These are phyloP conservation scores for Ormosia semicastrata DNA, from an alignment of 306 rosid genomes.

Conservation along the genomic window DNA sequence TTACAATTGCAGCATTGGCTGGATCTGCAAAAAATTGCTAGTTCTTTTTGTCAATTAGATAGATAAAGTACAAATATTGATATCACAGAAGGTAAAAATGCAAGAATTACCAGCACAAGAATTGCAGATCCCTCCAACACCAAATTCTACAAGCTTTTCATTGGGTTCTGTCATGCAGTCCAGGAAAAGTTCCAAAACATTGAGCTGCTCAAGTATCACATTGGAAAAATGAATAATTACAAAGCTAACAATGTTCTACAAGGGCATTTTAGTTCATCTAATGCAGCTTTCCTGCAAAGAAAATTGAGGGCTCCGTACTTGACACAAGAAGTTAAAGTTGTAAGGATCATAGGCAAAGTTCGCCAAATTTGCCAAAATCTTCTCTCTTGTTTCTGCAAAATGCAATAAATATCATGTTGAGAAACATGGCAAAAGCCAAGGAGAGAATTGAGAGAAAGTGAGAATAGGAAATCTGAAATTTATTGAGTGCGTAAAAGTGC, in stretches of 20 bases:
- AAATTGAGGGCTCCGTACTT: constrained; percentile 44
- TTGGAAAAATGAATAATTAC: neutral
- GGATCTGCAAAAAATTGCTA: constrained; percentile 44
- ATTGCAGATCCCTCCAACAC: constrained; percentile 89
- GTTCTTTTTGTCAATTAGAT: constrained; percentile 4
- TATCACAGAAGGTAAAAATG: constrained; percentile 7
- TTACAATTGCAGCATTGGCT: constrained; percentile 57
- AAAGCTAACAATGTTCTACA: neutral
- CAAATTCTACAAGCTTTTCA: constrained; percentile 90
- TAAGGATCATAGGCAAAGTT: constrained; percentile 97
- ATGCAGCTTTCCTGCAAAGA: neutral
- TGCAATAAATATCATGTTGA: constrained; percentile 1
- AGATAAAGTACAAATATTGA: constrained; percentile 6
- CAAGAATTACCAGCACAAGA: constrained; percentile 61
- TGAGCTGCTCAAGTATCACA: constrained; percentile 55
- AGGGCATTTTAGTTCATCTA: neutral
- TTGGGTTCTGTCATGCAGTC: constrained; percentile 86
- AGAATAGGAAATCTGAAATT: neutral
- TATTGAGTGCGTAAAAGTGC: neutral
- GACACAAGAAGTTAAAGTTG: constrained; percentile 70
- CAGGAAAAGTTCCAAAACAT: constrained; percentile 83
- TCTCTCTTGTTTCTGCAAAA: constrained; percentile 69
- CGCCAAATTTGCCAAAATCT: constrained; percentile 71
- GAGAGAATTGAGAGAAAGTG: neutral
- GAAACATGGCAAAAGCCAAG: neutral